Evolutionary conservation across 352 stramenopile genomes (phyloP).

Genomic region (Pythium coloratum): DNA sequence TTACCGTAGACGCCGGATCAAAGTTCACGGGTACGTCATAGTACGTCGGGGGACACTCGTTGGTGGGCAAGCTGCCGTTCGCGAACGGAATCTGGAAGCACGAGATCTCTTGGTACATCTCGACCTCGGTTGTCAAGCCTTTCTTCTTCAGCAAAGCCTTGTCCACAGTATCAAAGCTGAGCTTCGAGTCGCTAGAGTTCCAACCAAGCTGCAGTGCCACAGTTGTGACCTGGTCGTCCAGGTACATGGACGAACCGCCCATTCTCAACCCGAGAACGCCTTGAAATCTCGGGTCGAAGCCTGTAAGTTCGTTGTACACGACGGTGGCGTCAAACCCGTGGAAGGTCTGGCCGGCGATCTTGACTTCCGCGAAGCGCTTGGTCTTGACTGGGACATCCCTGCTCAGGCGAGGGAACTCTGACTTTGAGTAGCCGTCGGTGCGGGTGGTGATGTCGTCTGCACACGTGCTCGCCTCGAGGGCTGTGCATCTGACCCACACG

Average conservation of each 20-base stretch:
- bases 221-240: background rate
- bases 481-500: background rate
- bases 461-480: background rate
- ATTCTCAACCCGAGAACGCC: background rate
- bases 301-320: background rate
- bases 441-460: background rate
- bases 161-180: background rate
- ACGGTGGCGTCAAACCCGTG: constrained; percentile 1
- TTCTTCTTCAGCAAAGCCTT: background rate
- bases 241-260: background rate
- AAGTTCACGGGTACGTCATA: background rate
- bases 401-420: background rate
- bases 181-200: background rate
- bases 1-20: background rate
- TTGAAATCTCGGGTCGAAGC: background rate
- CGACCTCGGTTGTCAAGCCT: background rate
- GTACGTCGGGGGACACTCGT: background rate
- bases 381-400: background rate
- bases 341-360: background rate
- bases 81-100: background rate
- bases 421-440: background rate
- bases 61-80: background rate
- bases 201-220: background rate
- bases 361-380: background rate
- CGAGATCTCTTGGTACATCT: background rate